Evolutionary conservation across 345 rosid genomes (phyloP), one percentile per base, ranked within the genome.

Genomic region (Camelina sativa): DNA sequence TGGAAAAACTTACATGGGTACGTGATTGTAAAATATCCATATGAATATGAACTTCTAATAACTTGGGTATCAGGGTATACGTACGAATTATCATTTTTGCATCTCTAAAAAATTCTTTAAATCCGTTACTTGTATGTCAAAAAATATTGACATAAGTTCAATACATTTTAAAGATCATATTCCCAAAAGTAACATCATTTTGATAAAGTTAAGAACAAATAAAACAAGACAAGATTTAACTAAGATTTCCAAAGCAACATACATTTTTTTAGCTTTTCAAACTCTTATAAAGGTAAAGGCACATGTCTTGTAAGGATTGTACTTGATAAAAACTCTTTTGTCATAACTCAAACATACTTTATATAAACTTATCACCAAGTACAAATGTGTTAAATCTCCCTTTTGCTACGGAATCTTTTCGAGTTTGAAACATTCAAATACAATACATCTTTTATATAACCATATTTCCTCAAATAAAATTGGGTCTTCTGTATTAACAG

Each of bases 361-460:
- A 16, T 16, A 17, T n/a, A 46, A 46, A 46, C 51, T 15, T 44
- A 46, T 2, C 6, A 48, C 23, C 22, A 48, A 16, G 20, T 47
- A 16, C 4, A 47, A 47, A 47, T 7, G 22, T 48, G 53, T 48
- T 25, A 16, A 48, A 48, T 3, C 23, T 48, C 23, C 10, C 6
- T 23, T 61, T 61, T 11, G 68, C 52, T 50, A 71, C 30, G 5
- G 4, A 58, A 46, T 34, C 8, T 15, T 71, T 38, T 7, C 8
- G 16, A 59, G 73, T 57, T 23, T 48, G 10, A 50, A 75, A 13
- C 62, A 38, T 25, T 76, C 55, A 76, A 53, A 69, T 60, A 62
- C 63, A 76, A 32, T 10, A 62, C 12, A 68, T 0, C 2, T 54
- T 37, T 23, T 34, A 52, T 40, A 44, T 53, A 34, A 69, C 34